Conservation (phyloP, 371 early-diverging fungal genomes). For the Choanephora cucurbitarum region DNA sequence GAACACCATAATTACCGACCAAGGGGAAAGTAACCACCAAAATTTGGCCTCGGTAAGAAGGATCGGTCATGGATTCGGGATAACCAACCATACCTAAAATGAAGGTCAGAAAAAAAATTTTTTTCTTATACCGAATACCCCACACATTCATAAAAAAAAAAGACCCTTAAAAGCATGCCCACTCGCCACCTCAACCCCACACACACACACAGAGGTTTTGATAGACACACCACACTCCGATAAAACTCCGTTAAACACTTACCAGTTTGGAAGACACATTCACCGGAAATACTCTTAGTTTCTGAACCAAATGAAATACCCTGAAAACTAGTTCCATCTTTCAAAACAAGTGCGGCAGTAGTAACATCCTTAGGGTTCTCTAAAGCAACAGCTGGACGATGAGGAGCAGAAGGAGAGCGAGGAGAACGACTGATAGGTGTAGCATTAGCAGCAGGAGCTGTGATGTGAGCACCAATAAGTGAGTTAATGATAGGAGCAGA, state of each 20-base stretch:
- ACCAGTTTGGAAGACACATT: conserved; percentile 98
- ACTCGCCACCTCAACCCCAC: neutral
- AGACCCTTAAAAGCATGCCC: too few relatives aligned
- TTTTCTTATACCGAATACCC: neutral
- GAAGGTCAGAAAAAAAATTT: conserved; percentile 4
- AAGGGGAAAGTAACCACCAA: conserved; percentile 90
- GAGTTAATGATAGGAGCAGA: conserved; percentile 30
- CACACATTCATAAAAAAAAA: neutral
- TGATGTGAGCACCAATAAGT: conserved; percentile 28
- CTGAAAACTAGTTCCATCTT: conserved; percentile 86
- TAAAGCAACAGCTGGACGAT: conserved; percentile 59
- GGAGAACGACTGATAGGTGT: conserved; percentile 42
- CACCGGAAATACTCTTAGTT: conserved; percentile 83
- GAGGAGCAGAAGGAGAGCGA: conserved; percentile 47
- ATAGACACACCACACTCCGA: conserved; percentile 1
- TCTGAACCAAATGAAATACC: conserved; percentile 96
- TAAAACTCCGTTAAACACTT: conserved; percentile 21
- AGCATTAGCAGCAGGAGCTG: conserved; percentile 53
- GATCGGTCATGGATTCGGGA: conserved; percentile 96
- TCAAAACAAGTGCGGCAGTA: conserved; percentile 72
- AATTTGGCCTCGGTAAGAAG: conserved; percentile 95
- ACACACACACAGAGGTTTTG: too few relatives aligned
- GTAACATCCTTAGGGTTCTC: conserved; percentile 52
- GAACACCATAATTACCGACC: conserved; percentile 93
- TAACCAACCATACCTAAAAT: conserved; percentile 66